These are phyloP conservation scores for Alternaria brassicicola DNA, from an alignment of 2,329 filamentous ascomycete genomes.

Conservation along the genomic window DNA sequence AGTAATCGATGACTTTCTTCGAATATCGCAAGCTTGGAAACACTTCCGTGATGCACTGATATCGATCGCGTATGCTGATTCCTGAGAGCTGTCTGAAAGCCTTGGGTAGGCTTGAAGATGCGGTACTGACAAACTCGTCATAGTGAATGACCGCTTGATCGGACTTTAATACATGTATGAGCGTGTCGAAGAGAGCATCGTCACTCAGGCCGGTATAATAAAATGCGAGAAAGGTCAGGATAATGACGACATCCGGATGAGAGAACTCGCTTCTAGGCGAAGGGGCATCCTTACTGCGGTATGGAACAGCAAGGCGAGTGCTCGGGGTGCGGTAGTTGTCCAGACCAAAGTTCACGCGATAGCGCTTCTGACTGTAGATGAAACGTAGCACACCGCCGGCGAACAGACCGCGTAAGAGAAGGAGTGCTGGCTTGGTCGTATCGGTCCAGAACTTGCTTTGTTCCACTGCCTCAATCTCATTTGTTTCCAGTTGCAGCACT, in stretches of 20 bases:
- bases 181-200: slow-evolving; percentile 55
- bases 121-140: slow-evolving; percentile 52
- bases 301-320: slow-evolving; percentile 63
- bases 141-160: slow-evolving; percentile 63
- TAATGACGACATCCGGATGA: slow-evolving; percentile 70
- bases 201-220: slow-evolving; percentile 67
- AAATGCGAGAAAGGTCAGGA: slow-evolving; percentile 69
- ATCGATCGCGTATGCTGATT: slow-evolving; percentile 53
- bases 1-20: slow-evolving; percentile 68
- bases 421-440: slow-evolving; percentile 44
- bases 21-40: slow-evolving; percentile 61
- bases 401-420: slow-evolving; percentile 63
- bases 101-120: slow-evolving; percentile 31
- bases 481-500: slow-evolving; percentile 30
- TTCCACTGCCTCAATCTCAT: slow-evolving; percentile 37
- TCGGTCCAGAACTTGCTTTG: slow-evolving; percentile 48
- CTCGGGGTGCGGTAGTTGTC: slow-evolving; percentile 59
- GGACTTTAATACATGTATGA: slow-evolving; percentile 57
- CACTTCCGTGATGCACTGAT: slow-evolving; percentile 55
- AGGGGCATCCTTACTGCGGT: slow-evolving; percentile 68
- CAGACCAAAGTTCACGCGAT: slow-evolving; percentile 69
- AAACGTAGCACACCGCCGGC: slow-evolving; percentile 62
- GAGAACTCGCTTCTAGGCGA: slow-evolving; percentile 68
- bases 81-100: slow-evolving; percentile 50
- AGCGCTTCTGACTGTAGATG: slow-evolving; percentile 63